Evolutionary conservation across 257 asterid genomes (phyloP).

Genomic region (Gardenia jasminoides): DNA sequence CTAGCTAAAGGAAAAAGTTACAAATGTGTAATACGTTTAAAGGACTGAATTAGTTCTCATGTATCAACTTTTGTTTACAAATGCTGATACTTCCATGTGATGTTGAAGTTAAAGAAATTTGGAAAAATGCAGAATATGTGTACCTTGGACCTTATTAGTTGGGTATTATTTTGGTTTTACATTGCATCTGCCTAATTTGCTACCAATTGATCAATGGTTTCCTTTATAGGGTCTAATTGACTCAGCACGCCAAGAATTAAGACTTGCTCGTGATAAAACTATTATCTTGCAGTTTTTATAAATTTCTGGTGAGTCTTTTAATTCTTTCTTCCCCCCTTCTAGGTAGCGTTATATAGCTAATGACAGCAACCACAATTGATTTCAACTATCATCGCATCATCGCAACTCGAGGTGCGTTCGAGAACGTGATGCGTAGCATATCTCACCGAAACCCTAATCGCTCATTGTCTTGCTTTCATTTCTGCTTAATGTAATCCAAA

Average conservation of each 20-base stretch:
- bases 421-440: no score
- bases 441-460: no score
- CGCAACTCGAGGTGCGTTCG: no score
- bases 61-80: neutral
- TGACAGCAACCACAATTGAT: no score
- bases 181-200: neutral
- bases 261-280: neutral
- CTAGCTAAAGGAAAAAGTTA: neutral
- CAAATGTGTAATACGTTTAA: neutral
- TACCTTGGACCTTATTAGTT: neutral
- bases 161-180: neutral
- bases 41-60: neutral
- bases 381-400: no score
- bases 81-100: neutral
- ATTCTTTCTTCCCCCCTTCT: no score
- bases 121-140: neutral
- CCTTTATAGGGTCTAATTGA: neutral
- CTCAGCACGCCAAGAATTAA: no score
- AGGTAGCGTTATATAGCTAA: no score
- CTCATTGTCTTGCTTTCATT: no score
- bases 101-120: neutral
- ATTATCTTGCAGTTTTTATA: neutral
- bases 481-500: no score
- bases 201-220: neutral
- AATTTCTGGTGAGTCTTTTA: no score